Evolutionary conservation across 768 basidiomycete species (phyloP).

Genomic region (Crassisporium funariophilum): DNA sequence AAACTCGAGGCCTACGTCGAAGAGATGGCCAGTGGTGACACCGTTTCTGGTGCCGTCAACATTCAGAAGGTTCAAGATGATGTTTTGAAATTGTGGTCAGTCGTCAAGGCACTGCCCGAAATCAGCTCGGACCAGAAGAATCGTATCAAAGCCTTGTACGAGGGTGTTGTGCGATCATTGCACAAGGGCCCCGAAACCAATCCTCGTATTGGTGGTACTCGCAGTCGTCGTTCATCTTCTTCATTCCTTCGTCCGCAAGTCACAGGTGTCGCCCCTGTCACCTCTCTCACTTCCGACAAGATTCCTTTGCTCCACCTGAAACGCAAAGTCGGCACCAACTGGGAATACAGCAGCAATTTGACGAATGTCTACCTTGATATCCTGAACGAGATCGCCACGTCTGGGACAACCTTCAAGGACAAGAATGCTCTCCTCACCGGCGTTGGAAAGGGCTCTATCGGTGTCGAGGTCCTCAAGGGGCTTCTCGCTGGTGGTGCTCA

Average conservation of each 20-base stretch:
- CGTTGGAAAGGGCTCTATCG: constrained; percentile 97
- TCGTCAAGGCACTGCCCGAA: constrained; percentile 95
- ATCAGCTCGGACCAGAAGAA: constrained; percentile 98
- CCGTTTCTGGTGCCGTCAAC: constrained; percentile 81
- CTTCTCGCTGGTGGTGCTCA: constrained; percentile 95
- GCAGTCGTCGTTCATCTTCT: constrained; percentile 89
- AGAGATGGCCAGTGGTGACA: constrained; percentile 97
- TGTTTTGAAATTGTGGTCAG: constrained; percentile 94
- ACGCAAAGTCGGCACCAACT: constrained; percentile 90
- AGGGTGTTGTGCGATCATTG: constrained; percentile 93
- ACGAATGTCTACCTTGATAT: constrained; percentile 96
- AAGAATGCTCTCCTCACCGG: constrained; percentile 98
- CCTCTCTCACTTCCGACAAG: constrained; percentile 80
- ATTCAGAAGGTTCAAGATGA: constrained; percentile 98
- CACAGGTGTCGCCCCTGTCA: constrained; percentile 71
- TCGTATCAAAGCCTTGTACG: constrained; percentile 91
- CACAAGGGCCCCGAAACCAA: constrained; percentile 73
- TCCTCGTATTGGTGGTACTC: constrained; percentile 45
- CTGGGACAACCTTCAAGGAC: constrained; percentile 97
- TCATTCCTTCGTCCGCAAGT: constrained; percentile 95
- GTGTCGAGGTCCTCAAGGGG: constrained; percentile 96
- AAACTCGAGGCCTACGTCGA: constrained; percentile 97
- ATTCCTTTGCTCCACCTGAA: constrained; percentile 95
- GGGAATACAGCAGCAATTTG: constrained; percentile 98
- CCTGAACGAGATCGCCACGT: constrained; percentile 96